Percentiles rank a stretch among this genome's conserved stretches.
Conservation (phyloP, 495 filamentous ascomycete species). For the Hypomontagnella monticulosa region DNA sequence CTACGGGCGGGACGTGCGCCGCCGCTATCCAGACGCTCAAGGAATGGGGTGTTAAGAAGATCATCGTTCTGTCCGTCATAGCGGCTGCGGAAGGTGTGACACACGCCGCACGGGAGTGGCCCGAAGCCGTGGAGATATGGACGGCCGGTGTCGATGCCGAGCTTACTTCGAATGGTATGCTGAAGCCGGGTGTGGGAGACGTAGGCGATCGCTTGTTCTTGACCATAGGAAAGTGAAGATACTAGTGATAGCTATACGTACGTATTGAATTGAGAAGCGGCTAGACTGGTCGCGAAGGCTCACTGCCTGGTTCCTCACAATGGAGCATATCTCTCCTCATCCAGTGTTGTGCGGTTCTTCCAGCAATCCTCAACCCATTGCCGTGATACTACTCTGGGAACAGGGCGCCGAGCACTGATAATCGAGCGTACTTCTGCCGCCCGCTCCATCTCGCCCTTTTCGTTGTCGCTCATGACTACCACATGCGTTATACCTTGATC, state of each 20-base stretch:
- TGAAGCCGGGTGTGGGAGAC: conserved; percentile 90
- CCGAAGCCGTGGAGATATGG: conserved; percentile 80
- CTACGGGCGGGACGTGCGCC: conserved; percentile 87
- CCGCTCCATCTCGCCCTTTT: conserved; percentile 47
- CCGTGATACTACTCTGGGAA: conserved; percentile 76
- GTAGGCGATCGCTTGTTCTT: conserved; percentile 93
- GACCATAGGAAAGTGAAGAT: conserved; percentile 83
- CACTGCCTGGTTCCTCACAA: conserved; percentile 24
- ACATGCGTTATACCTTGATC: conserved; percentile 71
- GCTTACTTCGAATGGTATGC: conserved; percentile 82
- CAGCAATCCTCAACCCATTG: conserved; percentile 85
- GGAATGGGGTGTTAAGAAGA: conserved; percentile 88
- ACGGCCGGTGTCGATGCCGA: conserved; percentile 80
- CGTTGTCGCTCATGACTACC: conserved; percentile 56
- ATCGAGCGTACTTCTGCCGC: conserved; percentile 55
- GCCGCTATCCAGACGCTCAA: conserved; percentile 88
- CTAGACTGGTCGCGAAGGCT: conserved; percentile 7
- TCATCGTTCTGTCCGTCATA: conserved; percentile 81
- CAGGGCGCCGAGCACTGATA: conserved; percentile 54
- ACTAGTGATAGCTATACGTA: conserved; percentile 5
- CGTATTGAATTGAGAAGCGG: conserved; percentile 3
- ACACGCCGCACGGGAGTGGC: conserved; percentile 76
- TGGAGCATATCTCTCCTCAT: conserved; percentile 75
- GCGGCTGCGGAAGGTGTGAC: conserved; percentile 72
- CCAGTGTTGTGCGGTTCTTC: conserved; percentile 78